Evolutionary conservation across 306 rosid genomes (phyloP), one percentile per base, ranked within the genome.

Genomic region (Dryas alaskensis): DNA sequence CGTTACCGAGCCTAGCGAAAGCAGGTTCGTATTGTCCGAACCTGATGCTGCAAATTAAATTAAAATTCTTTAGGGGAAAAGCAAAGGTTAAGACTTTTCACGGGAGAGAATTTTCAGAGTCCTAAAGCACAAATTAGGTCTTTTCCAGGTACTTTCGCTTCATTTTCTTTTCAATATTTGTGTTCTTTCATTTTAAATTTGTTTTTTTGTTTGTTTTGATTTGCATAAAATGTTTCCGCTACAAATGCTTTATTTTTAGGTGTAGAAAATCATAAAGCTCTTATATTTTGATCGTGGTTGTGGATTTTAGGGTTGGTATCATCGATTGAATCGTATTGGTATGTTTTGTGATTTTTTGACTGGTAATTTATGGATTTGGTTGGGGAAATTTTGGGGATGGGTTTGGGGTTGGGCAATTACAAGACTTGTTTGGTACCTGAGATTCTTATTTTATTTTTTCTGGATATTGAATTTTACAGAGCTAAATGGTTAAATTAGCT

Each of bases 1-100:
- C 81, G 71, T 72, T 51, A 65, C 84, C 77, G 65, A 58, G 8
- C 70, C 77, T 58, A 11, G 40, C 4, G 0, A 9, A 14, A 25
- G 10, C 42, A 51, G 65, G 40, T n/a, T 22, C 60, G 19, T 55
- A 4, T 4, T 13, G 12, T 2, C 80, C 83, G 63, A 25, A 57
- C 65, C 80, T 14, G n/a, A 5, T 19, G 19, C 13, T 14, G 49
- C 69, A 60, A 67, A 46, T 67, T 45, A 14, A 58, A 16, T 69
- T n/a, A 53, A 45, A 54, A 8, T 69, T 42, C 17, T 25, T 25
- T 71, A 9, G 39, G 17, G 63, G 25, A 58, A 43, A 54, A 53
- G 4, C 46, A 6, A 22, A 22, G 65, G 16, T 1, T 42, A 49
- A 16, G 55, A 19, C 10, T 7, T 55, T 65, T 4, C 66, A 71